Conservation (phyloP, 805 yeast species). For the Candida piceae region DNA sequence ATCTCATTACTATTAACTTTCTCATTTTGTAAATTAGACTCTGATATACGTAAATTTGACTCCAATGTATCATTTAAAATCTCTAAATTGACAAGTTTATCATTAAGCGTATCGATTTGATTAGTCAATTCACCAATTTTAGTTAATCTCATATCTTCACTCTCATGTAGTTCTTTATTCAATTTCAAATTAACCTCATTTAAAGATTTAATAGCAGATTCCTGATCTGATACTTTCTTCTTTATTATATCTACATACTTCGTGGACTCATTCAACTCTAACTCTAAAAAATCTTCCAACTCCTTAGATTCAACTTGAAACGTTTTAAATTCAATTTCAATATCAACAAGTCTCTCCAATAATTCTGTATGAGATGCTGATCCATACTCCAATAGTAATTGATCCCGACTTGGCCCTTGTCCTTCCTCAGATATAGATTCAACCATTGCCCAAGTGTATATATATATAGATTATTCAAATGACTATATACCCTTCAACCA, state of each 20-base stretch:
- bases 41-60: constrained; percentile 15
- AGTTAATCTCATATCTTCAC: too few species aligned
- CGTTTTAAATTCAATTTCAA: constrained; percentile 19
- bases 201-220: not conserved
- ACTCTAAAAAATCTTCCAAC: constrained; percentile 22
- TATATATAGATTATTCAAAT: too few species aligned
- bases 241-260: constrained; percentile 2
- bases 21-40: constrained; percentile 4
- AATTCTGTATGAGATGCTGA: constrained; percentile 14
- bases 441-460: too few species aligned
- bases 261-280: constrained; percentile 13
- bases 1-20: constrained; percentile 14
- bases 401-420: too few species aligned
- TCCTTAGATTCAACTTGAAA: constrained; percentile 21
- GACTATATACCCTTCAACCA: too few species aligned
- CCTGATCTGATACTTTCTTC: not conserved
- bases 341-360: constrained; percentile 9
- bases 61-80: constrained; percentile 22
- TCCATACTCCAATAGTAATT: too few species aligned
- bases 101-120: too few species aligned
- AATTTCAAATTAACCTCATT: constrained; percentile 2
- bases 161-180: too few species aligned
- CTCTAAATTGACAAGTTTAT: constrained; percentile 19
- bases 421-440: not conserved
- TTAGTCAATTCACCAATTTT: too few species aligned